Percentiles rank a stretch among this genome's conserved stretches.
These are phyloP conservation scores for Calonectria ilicicola DNA, from an alignment of 2,329 filamentous ascomycete species.

Conservation along the genomic window DNA sequence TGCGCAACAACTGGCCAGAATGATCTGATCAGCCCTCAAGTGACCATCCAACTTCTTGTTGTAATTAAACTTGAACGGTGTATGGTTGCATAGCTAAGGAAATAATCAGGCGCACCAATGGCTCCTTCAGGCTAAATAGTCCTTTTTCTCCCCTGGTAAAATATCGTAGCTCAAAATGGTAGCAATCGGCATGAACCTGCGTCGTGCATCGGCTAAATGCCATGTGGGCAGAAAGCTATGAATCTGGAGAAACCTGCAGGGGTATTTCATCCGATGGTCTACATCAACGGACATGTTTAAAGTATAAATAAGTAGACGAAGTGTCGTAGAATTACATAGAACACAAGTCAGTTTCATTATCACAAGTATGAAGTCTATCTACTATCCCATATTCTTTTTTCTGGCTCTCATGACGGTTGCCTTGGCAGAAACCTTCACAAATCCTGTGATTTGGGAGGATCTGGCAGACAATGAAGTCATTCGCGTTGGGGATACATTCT, in stretches of 20 bases:
- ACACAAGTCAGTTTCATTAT: not conserved
- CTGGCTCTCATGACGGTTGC: not conserved
- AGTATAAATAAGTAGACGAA: not conserved
- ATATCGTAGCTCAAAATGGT: not conserved
- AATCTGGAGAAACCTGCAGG: not conserved
- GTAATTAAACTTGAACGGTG: not conserved
- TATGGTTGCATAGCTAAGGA: not conserved
- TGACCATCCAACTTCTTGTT: not conserved
- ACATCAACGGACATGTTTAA: too few species aligned
- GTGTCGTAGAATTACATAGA: not conserved
- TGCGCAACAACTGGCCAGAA: not conserved
- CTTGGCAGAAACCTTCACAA: constrained; percentile 48
- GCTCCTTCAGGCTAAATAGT: not conserved
- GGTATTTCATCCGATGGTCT: not conserved
- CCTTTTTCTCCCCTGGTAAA: not conserved
- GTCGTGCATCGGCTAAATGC: not conserved
- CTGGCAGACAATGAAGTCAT: constrained; percentile 67
- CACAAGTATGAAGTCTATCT: not conserved
- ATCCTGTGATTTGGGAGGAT: constrained; percentile 68
- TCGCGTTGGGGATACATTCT: constrained; percentile 62
- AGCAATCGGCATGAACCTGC: not conserved
- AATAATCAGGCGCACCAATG: not conserved
- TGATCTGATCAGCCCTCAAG: not conserved
- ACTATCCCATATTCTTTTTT: not conserved
- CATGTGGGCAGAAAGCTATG: not conserved